Conservation (phyloP, 202 grass and related monocot genomes). For the Zizania palustris region DNA sequence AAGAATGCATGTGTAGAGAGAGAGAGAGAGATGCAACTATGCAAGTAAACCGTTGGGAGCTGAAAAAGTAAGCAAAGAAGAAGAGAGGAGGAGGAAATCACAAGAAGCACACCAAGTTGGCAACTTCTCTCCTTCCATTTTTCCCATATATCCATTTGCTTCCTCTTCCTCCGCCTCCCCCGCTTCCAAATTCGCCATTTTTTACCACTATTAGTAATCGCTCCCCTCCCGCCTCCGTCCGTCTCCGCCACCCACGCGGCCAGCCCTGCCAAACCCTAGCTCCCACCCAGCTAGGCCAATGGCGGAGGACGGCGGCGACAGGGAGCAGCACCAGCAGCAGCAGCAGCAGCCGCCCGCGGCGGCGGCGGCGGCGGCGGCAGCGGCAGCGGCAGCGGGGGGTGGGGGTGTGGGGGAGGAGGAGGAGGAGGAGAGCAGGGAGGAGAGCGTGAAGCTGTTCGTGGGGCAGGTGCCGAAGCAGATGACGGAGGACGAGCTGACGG, state of each 20-base stretch:
- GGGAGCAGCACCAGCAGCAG: no score
- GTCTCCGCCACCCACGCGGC: slow-evolving; percentile 16
- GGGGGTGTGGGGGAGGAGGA: background rate
- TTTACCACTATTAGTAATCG: slow-evolving; percentile 42
- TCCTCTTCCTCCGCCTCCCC: background rate
- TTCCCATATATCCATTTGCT: slow-evolving; percentile 23
- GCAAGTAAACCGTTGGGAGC: slow-evolving; percentile 26
- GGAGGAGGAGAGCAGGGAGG: slow-evolving; percentile 37
- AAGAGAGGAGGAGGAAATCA: background rate
- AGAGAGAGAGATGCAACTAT: background rate
- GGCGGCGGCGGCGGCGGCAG: slow-evolving; percentile 32
- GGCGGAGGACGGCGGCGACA: slow-evolving; percentile 12
- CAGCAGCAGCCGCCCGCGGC: no score
- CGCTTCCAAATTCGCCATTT: slow-evolving; percentile 21
- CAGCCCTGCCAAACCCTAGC: slow-evolving; percentile 14
- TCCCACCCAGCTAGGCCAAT: slow-evolving; percentile 32
- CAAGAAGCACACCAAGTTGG: background rate
- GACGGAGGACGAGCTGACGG: slow-evolving; percentile 76
- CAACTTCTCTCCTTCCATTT: background rate
- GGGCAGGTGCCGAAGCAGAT: slow-evolving; percentile 98
- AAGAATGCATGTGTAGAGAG: background rate
- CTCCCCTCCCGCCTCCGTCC: slow-evolving; percentile 24
- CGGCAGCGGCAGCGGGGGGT: background rate
- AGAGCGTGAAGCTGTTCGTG: slow-evolving; percentile 97
- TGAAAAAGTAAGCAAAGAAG: background rate